A percentile compares a stretch with the other conserved stretches of the same genome.
These are phyloP conservation scores for Pichia cactophila DNA, from an alignment of 1,139 yeast genomes.

Conservation along the genomic window DNA sequence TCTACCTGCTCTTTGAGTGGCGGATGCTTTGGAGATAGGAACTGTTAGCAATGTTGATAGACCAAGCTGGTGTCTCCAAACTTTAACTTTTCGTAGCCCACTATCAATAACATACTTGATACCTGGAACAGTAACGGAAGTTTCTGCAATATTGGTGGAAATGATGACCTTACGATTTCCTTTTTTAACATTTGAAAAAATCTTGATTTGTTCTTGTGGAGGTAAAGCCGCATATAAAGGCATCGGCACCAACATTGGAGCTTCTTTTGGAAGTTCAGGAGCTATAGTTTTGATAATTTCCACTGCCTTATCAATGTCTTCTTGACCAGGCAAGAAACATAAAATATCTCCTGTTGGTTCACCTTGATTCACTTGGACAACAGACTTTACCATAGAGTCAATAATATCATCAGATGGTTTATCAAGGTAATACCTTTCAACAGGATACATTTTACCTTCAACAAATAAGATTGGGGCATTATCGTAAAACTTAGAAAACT, in stretches of 20 bases:
- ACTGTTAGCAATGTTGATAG: constrained; percentile 84
- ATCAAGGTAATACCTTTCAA: constrained; percentile 57
- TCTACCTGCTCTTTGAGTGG: constrained; percentile 94
- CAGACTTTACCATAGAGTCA: constrained; percentile 66
- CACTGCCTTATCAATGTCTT: constrained; percentile 86
- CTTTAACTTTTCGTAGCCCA: constrained; percentile 86
- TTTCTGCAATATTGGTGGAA: constrained; percentile 95
- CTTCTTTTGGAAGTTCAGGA: constrained; percentile 61
- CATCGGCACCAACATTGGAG: constrained; percentile 66
- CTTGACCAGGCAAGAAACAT: constrained; percentile 93
- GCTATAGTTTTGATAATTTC: constrained; percentile 53
- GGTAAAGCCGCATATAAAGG: constrained; percentile 94
- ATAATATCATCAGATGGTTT: constrained; percentile 71
- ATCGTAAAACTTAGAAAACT: constrained; percentile 69
- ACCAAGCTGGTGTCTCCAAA: constrained; percentile 90
- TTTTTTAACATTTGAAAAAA: constrained; percentile 54
- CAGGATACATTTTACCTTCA: constrained; percentile 88
- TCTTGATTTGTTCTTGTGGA: constrained; percentile 71
- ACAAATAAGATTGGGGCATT: constrained; percentile 75
- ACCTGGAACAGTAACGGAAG: constrained; percentile 92
- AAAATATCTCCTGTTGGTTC: constrained; percentile 84
- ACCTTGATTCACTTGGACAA: constrained; percentile 68
- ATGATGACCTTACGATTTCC: constrained; percentile 74
- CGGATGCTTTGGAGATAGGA: constrained; percentile 90
- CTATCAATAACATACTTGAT: constrained; percentile 91